Base-by-base conservation (phyloP, 495 filamentous ascomycete genomes). In the Neurospora tetraspora region DNA sequence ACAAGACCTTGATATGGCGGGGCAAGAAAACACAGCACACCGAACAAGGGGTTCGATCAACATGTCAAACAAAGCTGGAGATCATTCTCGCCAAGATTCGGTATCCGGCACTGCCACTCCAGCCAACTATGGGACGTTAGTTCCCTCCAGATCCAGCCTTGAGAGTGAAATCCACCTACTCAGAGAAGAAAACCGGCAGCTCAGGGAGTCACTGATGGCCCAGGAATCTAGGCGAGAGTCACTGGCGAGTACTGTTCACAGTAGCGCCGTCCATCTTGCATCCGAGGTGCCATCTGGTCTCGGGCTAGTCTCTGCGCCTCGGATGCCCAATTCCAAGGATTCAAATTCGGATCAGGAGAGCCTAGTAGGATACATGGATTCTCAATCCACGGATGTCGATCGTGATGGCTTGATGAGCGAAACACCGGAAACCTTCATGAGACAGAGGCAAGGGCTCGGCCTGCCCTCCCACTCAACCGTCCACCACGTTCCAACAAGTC, bases 301-400 rank as follows among this genome's bases (percentile, higher is more conserved):
- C 27, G 39, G 42, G 3, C 11, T 23, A n/a, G 70, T 53, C 40
- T 53, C 34, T n/a, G 39, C 18, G 23, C 69, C 68, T 43, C 27
- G 72, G 5, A 47, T 37, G 5, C 14, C 42, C 72, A 53, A 42
- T 27, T 16, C 39, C 23, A 38, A 61, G 53, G 74, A 74, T 43
- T 40, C 61, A 8, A 31, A 53, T 3, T 76, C 77, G 8, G 73
- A 78, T 16, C 75, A 69, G 20, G 76, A 74, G 68, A 77, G 70
- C 65, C 79, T 80, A 23, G 71, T 80, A 39, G 76, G 70, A 27
- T 74, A 78, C 73, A 80, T 81, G 78, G 72, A 76, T 47, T 78
- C 77, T 23, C 78, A 78, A 42, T 71, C 75, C 40, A 77, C 74
- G 37, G 77, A 81, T 53, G 78, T 80, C 23, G 77, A 81, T 59